Conservation (phyloP, 257 asterid species). For the Solanum paucissectum region DNA sequence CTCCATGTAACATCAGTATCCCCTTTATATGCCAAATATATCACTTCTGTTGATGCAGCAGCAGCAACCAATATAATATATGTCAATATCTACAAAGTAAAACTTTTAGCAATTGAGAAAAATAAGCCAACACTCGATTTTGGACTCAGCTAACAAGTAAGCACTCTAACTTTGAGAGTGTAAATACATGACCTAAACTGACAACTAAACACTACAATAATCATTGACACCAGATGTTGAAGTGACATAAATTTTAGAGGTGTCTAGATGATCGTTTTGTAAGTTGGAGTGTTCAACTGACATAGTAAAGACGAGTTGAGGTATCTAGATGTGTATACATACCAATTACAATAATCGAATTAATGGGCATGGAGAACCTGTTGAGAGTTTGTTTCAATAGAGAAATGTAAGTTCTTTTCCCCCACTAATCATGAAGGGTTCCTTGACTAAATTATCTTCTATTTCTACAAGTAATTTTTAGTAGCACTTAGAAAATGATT, state of each 20-base stretch:
- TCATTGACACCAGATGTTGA: no score
- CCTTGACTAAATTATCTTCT: no score
- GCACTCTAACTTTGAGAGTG: background rate
- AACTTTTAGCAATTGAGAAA: background rate
- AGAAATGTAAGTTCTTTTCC: background rate
- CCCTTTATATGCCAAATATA: conserved; percentile 71
- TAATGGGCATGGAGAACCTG: background rate
- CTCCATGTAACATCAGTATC: conserved; percentile 59
- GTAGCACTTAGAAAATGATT: no score
- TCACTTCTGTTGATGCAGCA: conserved; percentile 60
- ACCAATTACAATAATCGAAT: background rate
- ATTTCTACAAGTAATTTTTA: no score
- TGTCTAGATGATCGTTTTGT: background rate
- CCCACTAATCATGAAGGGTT: background rate
- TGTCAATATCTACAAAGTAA: conserved; percentile 42
- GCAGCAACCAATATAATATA: conserved; percentile 62
- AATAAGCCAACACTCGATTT: background rate
- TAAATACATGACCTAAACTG: background rate
- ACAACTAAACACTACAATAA: no score
- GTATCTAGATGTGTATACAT: background rate
- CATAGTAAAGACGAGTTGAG: background rate
- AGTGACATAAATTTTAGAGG: background rate
- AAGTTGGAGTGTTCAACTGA: background rate
- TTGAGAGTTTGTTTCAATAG: no score
- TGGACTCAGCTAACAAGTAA: background rate